Evolutionary conservation across 129 eudicot genomes (phyloP).

Genomic region (Smallanthus sonchifolius): DNA sequence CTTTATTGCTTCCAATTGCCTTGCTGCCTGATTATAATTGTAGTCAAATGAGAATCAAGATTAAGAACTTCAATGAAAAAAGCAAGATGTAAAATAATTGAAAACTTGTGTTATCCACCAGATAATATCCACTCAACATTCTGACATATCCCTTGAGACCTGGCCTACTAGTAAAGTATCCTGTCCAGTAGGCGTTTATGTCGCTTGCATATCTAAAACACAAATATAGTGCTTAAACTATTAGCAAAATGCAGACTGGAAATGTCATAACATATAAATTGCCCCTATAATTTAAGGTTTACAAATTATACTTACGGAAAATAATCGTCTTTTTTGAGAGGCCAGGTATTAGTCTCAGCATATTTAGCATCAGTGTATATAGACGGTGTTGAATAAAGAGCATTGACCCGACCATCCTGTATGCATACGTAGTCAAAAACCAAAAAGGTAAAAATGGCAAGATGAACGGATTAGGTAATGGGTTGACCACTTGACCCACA

Average conservation of each 20-base stretch:
- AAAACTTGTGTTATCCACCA: constrained; percentile 39
- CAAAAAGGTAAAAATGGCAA: background rate
- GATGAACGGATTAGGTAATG: background rate
- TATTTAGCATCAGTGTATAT: constrained; percentile 88
- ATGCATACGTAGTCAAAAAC: constrained; percentile 10
- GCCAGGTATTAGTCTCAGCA: constrained; percentile 70
- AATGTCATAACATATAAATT: no score
- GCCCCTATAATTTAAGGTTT: background rate
- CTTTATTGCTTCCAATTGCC: constrained; percentile 72
- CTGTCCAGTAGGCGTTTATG: constrained; percentile 86
- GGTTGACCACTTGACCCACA: background rate
- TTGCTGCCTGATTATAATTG: constrained; percentile 65
- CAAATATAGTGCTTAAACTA: background rate
- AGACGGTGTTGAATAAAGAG: constrained; percentile 92
- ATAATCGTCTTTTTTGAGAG: constrained; percentile 76
- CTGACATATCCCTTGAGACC: constrained; percentile 81
- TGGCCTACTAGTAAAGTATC: constrained; percentile 90
- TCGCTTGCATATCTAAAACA: constrained; percentile 81
- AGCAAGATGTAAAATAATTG: background rate
- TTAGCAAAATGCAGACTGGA: background rate
- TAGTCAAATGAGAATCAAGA: background rate
- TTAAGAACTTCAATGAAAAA: background rate
- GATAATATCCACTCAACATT: constrained; percentile 72
- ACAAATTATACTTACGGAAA: constrained; percentile 63
- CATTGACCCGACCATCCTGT: constrained; percentile 98